Conservation (phyloP, 768 basidiomycete genomes). For the Lactarius sp. region DNA sequence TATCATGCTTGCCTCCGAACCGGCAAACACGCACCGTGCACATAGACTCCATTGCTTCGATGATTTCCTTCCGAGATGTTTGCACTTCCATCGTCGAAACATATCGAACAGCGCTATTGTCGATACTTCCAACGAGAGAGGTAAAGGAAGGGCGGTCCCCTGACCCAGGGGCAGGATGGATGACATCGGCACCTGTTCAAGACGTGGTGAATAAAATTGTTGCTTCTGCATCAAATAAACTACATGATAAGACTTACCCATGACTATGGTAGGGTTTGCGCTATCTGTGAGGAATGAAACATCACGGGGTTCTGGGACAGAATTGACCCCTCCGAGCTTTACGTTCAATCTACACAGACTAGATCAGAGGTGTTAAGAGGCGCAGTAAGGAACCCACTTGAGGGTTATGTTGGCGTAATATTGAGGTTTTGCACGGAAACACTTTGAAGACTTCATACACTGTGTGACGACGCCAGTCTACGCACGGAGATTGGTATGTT, state of each 20-base stretch:
- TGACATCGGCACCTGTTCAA: slow-evolving; percentile 67
- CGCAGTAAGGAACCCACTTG: slow-evolving; percentile 46
- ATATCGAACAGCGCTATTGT: slow-evolving; percentile 72
- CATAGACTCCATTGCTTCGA: slow-evolving; percentile 66
- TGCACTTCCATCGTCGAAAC: slow-evolving; percentile 58
- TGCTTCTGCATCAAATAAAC: neutral
- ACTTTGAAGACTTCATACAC: slow-evolving; percentile 65
- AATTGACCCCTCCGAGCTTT: slow-evolving; percentile 80
- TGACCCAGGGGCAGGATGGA: slow-evolving; percentile 77
- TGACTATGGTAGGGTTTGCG: slow-evolving; percentile 69
- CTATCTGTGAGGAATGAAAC: slow-evolving; percentile 64
- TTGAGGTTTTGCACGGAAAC: slow-evolving; percentile 61
- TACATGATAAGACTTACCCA: slow-evolving; percentile 45
- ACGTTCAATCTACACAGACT: slow-evolving; percentile 60
- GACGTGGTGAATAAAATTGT: neutral
- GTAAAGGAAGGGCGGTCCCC: slow-evolving; percentile 80
- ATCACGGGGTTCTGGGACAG: slow-evolving; percentile 63
- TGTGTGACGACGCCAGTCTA: slow-evolving; percentile 76
- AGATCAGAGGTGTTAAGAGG: neutral
- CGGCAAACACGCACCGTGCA: slow-evolving; percentile 39
- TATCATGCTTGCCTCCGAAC: neutral
- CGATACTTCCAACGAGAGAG: slow-evolving; percentile 74
- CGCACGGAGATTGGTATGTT: slow-evolving; percentile 5
- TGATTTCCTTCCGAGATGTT: slow-evolving; percentile 67
- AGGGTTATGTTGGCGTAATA: slow-evolving; percentile 79